phyloP scores from a whole-genome alignment of 2,329 filamentous ascomycete species.

The Phyllosticta paracitricarpa region DNA sequence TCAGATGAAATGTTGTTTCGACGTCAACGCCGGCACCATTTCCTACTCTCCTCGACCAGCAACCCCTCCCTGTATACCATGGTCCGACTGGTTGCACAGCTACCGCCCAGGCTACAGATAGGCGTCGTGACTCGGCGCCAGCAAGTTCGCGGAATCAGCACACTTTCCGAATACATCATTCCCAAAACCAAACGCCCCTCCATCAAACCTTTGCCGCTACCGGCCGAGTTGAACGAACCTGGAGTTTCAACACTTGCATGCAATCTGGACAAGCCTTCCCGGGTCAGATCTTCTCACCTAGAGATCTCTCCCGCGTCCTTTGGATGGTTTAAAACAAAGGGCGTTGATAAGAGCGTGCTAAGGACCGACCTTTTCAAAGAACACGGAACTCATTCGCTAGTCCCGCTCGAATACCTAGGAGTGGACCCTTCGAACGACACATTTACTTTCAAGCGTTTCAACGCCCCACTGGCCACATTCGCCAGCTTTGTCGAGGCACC shows the following conservation, averaged over 20 bases:
- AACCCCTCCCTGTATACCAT: constrained; percentile 13
- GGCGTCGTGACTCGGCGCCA: not conserved
- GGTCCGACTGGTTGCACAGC: constrained; percentile 18
- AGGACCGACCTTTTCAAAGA: constrained; percentile 24
- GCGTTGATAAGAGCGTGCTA: constrained; percentile 31
- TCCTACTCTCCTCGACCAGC: not conserved
- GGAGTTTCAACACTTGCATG: not conserved
- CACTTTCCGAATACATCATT: not conserved
- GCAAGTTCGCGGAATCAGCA: not conserved
- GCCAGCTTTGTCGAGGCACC: constrained; percentile 40
- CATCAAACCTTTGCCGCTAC: not conserved
- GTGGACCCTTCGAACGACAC: constrained; percentile 6
- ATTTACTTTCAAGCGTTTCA: constrained; percentile 45
- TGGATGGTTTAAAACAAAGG: not conserved
- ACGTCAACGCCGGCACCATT: not conserved
- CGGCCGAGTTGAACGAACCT: not conserved
- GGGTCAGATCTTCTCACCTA: not conserved
- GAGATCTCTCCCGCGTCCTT: not conserved
- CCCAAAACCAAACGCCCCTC: not conserved
- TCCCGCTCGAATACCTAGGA: constrained; percentile 43
- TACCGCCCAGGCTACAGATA: constrained; percentile 18
- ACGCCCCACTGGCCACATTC: constrained; percentile 56
- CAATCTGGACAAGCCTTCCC: not conserved
- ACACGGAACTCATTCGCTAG: not conserved
- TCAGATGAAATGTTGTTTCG: not conserved